Base-by-base conservation (phyloP, 2,329 filamentous ascomycete species). In the Claviceps cyperi region DNA sequence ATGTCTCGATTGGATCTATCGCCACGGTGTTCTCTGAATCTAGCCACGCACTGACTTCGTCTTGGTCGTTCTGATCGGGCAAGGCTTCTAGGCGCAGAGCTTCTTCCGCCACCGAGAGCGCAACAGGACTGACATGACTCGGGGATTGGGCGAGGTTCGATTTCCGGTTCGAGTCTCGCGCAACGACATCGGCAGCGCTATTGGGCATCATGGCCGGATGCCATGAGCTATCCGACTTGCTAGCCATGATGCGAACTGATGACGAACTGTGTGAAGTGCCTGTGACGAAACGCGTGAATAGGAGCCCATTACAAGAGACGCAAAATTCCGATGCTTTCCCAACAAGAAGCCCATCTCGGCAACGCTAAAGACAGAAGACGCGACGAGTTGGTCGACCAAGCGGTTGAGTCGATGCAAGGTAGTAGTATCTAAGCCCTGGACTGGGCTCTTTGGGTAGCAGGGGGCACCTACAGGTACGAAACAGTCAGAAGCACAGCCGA, bases 191-290 rank as follows among this genome's bases (percentile, higher is more conserved):
- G 43, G 49, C 47, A 32, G 39, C 39, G 50, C 53, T 56, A 51
- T 64, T 63, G 35, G 70, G 68, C 61, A 69, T 66, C 52, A 66
- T 56, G 47, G 68, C 66, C 55, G 68, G 66, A 55, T 69, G 65
- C 67, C 68, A 69, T 58, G 66, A 63, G 53, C 60, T 62, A 48
- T 60, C 56, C 50, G 57, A 54, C 58, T 65, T 66, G 55, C 60
- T 58, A 56, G 64, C 64, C 68, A 71, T 71, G 51, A 52, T 60
- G 51, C 56, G 54, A 57, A 50, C 44, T 32, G 37, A 45, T 19
- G 15, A 46, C 49, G 50, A 47, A 50, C 46, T 36, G 22, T 46
- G 50, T 44, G 15, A 48, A 40, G 41, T 40, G n/a, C 22, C 50
- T 32, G 52, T 17, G 24, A 36, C 15, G 17, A 47, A 45, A 28